A percentile compares a stretch with the other conserved stretches of the same genome.
Conservation (phyloP, 805 yeast genomes). For the Pichia phayaonensis region DNA sequence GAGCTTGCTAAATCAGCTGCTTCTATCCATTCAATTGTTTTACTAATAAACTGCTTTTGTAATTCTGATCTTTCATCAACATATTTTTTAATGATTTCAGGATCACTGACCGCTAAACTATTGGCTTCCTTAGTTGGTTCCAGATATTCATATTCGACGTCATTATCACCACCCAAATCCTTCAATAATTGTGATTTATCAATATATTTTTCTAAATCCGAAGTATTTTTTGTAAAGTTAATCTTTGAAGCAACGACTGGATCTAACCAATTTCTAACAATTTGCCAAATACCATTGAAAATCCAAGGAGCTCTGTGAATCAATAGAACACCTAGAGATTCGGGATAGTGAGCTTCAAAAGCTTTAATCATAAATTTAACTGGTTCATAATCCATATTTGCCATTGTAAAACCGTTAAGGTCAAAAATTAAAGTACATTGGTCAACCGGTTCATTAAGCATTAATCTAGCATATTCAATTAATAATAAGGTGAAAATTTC, state of each 20-base stretch:
- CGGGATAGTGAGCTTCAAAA: conserved; percentile 96
- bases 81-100: conserved; percentile 24
- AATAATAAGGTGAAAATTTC: conserved; percentile 66
- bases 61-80: conserved; percentile 44
- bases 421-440: conserved; percentile 83
- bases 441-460: conserved; percentile 67
- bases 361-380: conserved; percentile 84
- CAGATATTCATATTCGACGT: conserved; percentile 48
- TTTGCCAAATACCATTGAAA: conserved; percentile 89
- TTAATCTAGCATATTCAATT: conserved; percentile 77
- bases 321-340: conserved; percentile 73
- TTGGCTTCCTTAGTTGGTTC: conserved; percentile 58
- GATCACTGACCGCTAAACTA: conserved; percentile 36
- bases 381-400: conserved; percentile 89
- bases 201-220: conserved; percentile 62
- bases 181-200: conserved; percentile 54
- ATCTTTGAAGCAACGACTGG: conserved; percentile 94
- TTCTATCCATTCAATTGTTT: conserved; percentile 77
- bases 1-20: conserved; percentile 45
- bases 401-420: conserved; percentile 73
- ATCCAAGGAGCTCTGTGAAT: conserved; percentile 97
- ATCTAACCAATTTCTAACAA: conserved; percentile 89
- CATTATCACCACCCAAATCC: conserved; percentile 68
- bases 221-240: conserved; percentile 62
- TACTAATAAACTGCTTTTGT: conserved; percentile 45